These are phyloP conservation scores for Eurotiales sp. DNA, from an alignment of 2,329 filamentous ascomycete species.

Conservation along the genomic window DNA sequence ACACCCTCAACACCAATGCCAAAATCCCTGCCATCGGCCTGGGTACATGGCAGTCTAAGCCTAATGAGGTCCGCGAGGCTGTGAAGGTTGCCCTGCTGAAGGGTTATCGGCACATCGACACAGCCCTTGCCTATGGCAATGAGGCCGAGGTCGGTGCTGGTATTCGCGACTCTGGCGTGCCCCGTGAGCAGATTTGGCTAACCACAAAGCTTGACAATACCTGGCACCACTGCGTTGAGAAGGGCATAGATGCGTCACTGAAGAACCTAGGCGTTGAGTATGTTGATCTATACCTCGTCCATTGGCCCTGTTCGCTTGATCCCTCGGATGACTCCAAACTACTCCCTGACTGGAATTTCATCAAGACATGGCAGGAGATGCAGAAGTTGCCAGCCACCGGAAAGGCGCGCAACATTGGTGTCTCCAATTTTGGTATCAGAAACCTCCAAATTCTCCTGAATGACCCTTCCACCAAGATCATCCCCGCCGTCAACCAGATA, in stretches of 20 bases:
- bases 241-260: slow-evolving; percentile 59
- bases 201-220: slow-evolving; percentile 68
- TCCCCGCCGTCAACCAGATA: slow-evolving; percentile 51
- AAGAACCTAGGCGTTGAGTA: slow-evolving; percentile 65
- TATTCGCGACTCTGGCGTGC: slow-evolving; percentile 62
- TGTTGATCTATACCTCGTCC: slow-evolving; percentile 67
- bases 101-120: slow-evolving; percentile 56
- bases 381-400: slow-evolving; percentile 43
- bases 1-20: slow-evolving; percentile 48
- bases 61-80: slow-evolving; percentile 47
- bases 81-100: slow-evolving; percentile 46
- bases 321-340: slow-evolving; percentile 54
- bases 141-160: slow-evolving; percentile 64
- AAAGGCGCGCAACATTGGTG: slow-evolving; percentile 75
- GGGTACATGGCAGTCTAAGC: slow-evolving; percentile 43
- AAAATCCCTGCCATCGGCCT: slow-evolving; percentile 40
- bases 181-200: slow-evolving; percentile 63
- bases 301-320: slow-evolving; percentile 59
- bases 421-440: slow-evolving; percentile 79
- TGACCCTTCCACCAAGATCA: slow-evolving; percentile 54
- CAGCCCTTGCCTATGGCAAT: slow-evolving; percentile 54
- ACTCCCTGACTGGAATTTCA: slow-evolving; percentile 73
- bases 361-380: slow-evolving; percentile 63
- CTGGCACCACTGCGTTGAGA: slow-evolving; percentile 57
- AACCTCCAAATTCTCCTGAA: slow-evolving; percentile 74